A percentile compares a stretch with the other conserved stretches of the same genome.
Evolutionary conservation across 2,329 filamentous ascomycete genomes (phyloP).

Genomic region (Penicillium sp.): DNA sequence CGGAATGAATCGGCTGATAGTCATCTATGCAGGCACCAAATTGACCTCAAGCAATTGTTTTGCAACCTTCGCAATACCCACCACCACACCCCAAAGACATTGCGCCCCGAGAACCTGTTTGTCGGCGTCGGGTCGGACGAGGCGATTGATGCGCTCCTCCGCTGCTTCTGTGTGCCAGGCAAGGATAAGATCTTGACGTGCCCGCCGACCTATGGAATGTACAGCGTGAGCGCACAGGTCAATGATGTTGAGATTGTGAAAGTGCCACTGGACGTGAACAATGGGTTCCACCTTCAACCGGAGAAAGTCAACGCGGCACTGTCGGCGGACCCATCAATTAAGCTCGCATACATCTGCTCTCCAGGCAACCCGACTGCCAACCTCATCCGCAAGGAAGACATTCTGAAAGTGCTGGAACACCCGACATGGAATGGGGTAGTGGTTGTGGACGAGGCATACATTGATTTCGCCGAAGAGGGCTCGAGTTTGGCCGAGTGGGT

Average conservation of each 20-base stretch:
- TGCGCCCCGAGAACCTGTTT: conserved; percentile 80
- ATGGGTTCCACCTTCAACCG: conserved; percentile 68
- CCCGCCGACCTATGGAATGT: conserved; percentile 98
- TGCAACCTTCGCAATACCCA: conserved; percentile 81
- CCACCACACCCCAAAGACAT: conserved; percentile 64
- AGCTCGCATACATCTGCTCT: conserved; percentile 87
- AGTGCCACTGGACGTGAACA: conserved; percentile 69
- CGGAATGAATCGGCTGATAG: background rate
- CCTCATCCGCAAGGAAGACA: conserved; percentile 67
- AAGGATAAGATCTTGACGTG: conserved; percentile 88
- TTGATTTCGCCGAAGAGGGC: conserved; percentile 79
- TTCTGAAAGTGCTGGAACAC: conserved; percentile 70
- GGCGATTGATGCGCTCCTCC: conserved; percentile 87
- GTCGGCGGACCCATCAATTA: conserved; percentile 61
- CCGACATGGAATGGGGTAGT: conserved; percentile 93
- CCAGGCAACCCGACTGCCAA: conserved; percentile 90
- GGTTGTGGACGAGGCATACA: conserved; percentile 90
- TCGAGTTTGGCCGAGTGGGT: conserved; percentile 88
- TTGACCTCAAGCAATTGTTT: conserved; percentile 75
- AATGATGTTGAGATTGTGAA: conserved; percentile 85
- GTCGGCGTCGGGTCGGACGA: conserved; percentile 95
- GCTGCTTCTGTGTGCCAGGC: conserved; percentile 85
- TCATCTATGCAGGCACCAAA: conserved; percentile 59
- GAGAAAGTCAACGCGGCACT: conserved; percentile 62
- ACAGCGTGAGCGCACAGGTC: conserved; percentile 84